Evolutionary conservation across 805 yeast species (phyloP).

Genomic region (Yarrowia bubula): DNA sequence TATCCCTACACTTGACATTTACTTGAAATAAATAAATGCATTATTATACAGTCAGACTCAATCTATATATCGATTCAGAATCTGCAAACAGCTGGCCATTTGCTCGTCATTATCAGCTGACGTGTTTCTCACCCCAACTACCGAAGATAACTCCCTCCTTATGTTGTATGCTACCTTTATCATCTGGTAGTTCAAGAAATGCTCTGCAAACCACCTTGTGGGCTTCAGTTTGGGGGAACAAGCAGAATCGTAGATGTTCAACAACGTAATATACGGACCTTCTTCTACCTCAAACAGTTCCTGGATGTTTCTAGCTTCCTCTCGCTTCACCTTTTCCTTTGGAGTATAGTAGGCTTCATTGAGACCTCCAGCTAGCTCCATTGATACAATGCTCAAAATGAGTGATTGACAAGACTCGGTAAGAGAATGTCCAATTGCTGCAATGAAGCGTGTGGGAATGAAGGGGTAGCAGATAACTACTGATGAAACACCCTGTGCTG

Average conservation of each 20-base stretch:
- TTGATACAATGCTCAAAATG: not conserved
- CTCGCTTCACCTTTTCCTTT: not conserved
- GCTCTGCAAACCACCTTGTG: slow-evolving; percentile 4
- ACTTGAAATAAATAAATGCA: not conserved
- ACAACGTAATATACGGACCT: not conserved
- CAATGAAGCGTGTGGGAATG: not conserved
- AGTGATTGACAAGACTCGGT: not conserved
- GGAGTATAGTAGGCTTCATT: slow-evolving; percentile 3
- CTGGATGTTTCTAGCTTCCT: slow-evolving; percentile 8
- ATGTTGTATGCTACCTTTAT: not conserved
- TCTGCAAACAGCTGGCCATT: not conserved
- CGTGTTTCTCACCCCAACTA: not conserved
- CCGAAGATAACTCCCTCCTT: not conserved
- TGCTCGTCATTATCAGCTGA: not conserved
- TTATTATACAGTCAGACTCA: not conserved
- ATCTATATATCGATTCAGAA: not conserved
- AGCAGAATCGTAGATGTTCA: slow-evolving; percentile 6
- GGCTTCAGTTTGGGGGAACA: slow-evolving; percentile 5
- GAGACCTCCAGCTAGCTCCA: slow-evolving; percentile 10
- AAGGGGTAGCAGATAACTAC: not conserved
- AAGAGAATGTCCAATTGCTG: not conserved
- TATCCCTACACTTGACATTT: too few relatives aligned
- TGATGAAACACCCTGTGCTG: not conserved
- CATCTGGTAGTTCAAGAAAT: slow-evolving; percentile 5
- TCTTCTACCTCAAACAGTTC: not conserved